Evolutionary conservation across 1,284 basidiomycete species (phyloP).

Genomic region (Leccinum pachyderme): DNA sequence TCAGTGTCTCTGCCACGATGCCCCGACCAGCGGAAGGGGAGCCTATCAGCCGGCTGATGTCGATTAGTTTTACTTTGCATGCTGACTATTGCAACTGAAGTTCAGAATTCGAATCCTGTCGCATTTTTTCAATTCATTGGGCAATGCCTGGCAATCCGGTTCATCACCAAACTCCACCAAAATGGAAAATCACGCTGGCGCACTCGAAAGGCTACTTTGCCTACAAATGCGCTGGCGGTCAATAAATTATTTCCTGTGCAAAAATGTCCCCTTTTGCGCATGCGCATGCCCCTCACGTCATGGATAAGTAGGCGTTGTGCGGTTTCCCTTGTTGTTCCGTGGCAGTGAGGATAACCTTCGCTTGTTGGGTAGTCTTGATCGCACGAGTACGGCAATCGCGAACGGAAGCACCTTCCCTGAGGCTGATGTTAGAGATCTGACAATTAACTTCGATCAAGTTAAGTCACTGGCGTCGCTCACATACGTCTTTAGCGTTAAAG

Average conservation of each 20-base stretch:
- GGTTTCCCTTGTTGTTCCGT: constrained; percentile 18
- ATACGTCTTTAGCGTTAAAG: neutral
- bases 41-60: neutral
- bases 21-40: neutral
- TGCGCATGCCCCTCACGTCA: constrained; percentile 17
- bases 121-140: neutral
- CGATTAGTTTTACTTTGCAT: neutral
- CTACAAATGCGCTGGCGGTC: neutral
- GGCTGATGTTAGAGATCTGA: neutral
- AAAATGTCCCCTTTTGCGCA: constrained; percentile 1
- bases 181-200: constrained; percentile 18
- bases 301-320: constrained; percentile 27
- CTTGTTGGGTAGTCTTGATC: neutral
- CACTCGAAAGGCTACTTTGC: neutral
- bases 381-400: neutral
- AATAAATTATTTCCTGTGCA: constrained; percentile 14
- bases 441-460: neutral
- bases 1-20: constrained; percentile 4
- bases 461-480: neutral
- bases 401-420: neutral
- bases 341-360: constrained; percentile 13
- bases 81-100: neutral
- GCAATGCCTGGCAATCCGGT: neutral
- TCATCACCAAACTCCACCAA: neutral
- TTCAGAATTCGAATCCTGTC: neutral